Conservation (phyloP, 2,329 filamentous ascomycete species). For the Ceratocystis ficicola region DNA sequence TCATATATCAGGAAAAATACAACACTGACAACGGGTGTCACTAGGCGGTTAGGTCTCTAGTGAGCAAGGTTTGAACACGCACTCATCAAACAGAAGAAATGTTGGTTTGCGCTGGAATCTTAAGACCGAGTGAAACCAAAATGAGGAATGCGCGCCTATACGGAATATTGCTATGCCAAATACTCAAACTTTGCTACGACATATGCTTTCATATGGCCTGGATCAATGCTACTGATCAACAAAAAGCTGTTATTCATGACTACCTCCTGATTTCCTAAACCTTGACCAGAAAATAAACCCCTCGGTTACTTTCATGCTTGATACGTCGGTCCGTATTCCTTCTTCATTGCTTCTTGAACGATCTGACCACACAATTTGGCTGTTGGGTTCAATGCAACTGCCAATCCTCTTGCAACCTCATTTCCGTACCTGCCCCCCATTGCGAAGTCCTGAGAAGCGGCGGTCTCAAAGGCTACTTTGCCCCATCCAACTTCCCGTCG, state of each 20-base stretch:
- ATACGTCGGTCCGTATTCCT: slow-evolving; percentile 48
- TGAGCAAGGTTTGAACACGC: background rate
- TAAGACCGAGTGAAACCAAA: background rate
- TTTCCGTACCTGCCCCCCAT: slow-evolving; percentile 53
- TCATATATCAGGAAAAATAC: no score
- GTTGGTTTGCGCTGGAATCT: background rate
- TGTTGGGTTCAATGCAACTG: slow-evolving; percentile 54
- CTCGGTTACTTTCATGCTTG: slow-evolving; percentile 27
- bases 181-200: slow-evolving; percentile 4
- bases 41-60: slow-evolving; percentile 25
- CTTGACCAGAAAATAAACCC: background rate
- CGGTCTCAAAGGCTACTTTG: slow-evolving; percentile 47
- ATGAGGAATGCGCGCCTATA: background rate
- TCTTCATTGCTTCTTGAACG: slow-evolving; percentile 56
- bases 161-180: background rate
- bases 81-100: background rate
- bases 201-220: background rate
- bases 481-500: slow-evolving; percentile 40
- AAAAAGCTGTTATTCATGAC: background rate
- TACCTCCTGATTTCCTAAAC: background rate
- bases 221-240: background rate
- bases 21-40: slow-evolving; percentile 11
- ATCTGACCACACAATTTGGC: slow-evolving; percentile 59
- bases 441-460: slow-evolving; percentile 51
- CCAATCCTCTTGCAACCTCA: slow-evolving; percentile 50